Evolutionary conservation across 495 filamentous ascomycete genomes (phyloP).

Genomic region (Usnea hakonensis): DNA sequence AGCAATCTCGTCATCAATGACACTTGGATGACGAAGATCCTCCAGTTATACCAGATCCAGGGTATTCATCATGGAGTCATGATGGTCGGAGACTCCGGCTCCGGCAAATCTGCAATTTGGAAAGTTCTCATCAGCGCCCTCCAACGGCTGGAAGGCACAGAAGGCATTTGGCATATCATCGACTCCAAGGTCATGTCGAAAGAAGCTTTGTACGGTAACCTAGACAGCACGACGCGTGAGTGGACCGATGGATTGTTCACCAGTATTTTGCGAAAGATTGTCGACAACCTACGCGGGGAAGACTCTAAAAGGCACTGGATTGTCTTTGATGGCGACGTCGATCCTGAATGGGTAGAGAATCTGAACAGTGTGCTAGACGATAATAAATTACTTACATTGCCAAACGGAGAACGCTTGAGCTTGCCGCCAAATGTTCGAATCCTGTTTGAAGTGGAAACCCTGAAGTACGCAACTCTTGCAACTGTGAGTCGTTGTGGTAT

Average conservation of each 20-base stretch:
- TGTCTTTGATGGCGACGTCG: constrained; percentile 96
- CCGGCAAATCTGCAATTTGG: constrained; percentile 93
- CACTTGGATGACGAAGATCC: constrained; percentile 90
- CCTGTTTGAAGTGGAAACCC: constrained; percentile 99
- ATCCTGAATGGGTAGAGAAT: constrained; percentile 99
- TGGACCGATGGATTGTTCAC: constrained; percentile 99
- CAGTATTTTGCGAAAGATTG: constrained; percentile 93
- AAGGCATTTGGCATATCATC: constrained; percentile 94
- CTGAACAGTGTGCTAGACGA: constrained; percentile 98
- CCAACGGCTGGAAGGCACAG: constrained; percentile 79
- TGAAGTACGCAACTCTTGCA: constrained; percentile 94
- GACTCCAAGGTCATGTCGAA: constrained; percentile 99
- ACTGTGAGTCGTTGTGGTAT: constrained; percentile 99
- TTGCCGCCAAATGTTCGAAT: constrained; percentile 92
- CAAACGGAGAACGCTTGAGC: constrained; percentile 94
- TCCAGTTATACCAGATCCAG: constrained; percentile 97
- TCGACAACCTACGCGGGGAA: constrained; percentile 96
- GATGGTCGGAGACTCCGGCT: constrained; percentile 96
- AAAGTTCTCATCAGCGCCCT: constrained; percentile 87
- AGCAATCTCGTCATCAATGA: constrained; percentile 81
- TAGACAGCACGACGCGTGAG: constrained; percentile 93
- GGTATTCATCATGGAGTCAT: constrained; percentile 97
- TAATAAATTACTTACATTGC: constrained; percentile 93
- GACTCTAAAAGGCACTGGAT: constrained; percentile 98
- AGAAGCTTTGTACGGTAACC: constrained; percentile 86